phyloP scores from a whole-genome alignment of 2,329 filamentous ascomycete genomes.

The Colletotrichum simmondsii region DNA sequence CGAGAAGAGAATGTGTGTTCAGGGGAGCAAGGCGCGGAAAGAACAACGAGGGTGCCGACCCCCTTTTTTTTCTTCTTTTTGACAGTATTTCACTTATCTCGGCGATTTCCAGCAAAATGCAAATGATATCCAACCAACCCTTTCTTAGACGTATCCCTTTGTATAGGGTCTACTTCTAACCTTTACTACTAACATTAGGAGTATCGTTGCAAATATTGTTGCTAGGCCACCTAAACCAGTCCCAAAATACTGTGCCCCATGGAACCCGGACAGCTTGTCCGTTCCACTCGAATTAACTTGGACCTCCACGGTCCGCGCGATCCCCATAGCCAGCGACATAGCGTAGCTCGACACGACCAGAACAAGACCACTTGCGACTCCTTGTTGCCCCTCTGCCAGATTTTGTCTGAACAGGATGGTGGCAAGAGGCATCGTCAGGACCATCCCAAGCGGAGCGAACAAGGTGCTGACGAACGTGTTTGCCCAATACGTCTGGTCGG shows the following conservation, averaged over 20 bases:
- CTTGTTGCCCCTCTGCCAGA: slow-evolving; percentile 55
- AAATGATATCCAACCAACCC: not conserved
- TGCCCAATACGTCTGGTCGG: slow-evolving; percentile 70
- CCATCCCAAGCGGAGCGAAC: slow-evolving; percentile 70
- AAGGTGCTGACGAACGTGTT: slow-evolving; percentile 69
- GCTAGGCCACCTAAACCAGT: slow-evolving; percentile 44
- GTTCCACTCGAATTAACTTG: slow-evolving; percentile 41
- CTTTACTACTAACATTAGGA: not conserved
- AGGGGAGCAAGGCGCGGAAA: not conserved
- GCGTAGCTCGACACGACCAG: slow-evolving; percentile 75
- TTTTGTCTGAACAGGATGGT: slow-evolving; percentile 68
- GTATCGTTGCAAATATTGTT: not conserved
- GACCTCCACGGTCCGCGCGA: slow-evolving; percentile 71
- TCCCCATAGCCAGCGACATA: slow-evolving; percentile 72
- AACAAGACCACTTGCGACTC: slow-evolving; percentile 63
- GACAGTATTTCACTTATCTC: not conserved
- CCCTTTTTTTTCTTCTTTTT: not conserved
- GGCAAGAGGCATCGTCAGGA: slow-evolving; percentile 72
- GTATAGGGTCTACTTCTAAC: not conserved
- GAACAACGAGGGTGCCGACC: not conserved
- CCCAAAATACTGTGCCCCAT: slow-evolving; percentile 53
- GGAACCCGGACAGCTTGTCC: slow-evolving; percentile 45
- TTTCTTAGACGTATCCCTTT: not conserved
- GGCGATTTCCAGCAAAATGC: not conserved
- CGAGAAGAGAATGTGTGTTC: not conserved